These are phyloP conservation scores for Babesia sp. DNA, from an alignment of 169 alveolate genomes.

Conservation along the genomic window DNA sequence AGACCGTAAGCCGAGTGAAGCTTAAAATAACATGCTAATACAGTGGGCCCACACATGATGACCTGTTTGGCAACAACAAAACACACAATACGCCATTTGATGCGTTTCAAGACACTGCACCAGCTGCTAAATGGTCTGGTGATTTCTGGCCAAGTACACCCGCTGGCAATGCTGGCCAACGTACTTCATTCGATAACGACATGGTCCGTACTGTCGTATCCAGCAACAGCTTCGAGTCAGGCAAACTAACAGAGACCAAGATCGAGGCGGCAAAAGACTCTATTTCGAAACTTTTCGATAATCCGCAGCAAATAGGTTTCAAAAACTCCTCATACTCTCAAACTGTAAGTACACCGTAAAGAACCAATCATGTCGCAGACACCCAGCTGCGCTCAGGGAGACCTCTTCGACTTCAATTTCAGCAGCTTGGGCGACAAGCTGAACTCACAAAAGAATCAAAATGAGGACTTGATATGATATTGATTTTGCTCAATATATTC, in stretches of 20 bases:
- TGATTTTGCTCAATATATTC: too few relatives aligned
- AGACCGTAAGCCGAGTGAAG: background rate
- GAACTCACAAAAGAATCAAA: slow-evolving; percentile 10
- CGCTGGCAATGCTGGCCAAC: background rate
- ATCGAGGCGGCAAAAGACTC: slow-evolving; percentile 78
- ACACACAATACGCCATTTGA: slow-evolving; percentile 12
- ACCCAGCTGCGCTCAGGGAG: slow-evolving; percentile 50
- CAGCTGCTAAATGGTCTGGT: slow-evolving; percentile 31
- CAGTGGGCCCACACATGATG: background rate
- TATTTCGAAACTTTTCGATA: slow-evolving; percentile 73
- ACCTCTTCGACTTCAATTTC: slow-evolving; percentile 43
- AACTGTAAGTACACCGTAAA: slow-evolving; percentile 11
- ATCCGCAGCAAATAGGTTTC: slow-evolving; percentile 68
- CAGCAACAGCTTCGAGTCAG: background rate
- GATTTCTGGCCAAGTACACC: slow-evolving; percentile 26
- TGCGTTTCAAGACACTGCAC: slow-evolving; percentile 6
- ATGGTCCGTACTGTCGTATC: background rate
- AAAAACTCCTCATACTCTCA: slow-evolving; percentile 46
- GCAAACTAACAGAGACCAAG: slow-evolving; percentile 63
- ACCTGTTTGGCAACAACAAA: slow-evolving; percentile 8
- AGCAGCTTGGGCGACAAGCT: slow-evolving; percentile 20
- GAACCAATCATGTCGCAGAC: slow-evolving; percentile 9
- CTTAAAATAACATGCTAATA: background rate
- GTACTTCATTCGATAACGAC: slow-evolving; percentile 8
- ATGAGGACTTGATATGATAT: slow-evolving; percentile 12